Evolutionary conservation across 1,284 basidiomycete genomes (phyloP), one percentile per base, ranked within the genome.

Genomic region (Pseudozyma tsukubaensis): DNA sequence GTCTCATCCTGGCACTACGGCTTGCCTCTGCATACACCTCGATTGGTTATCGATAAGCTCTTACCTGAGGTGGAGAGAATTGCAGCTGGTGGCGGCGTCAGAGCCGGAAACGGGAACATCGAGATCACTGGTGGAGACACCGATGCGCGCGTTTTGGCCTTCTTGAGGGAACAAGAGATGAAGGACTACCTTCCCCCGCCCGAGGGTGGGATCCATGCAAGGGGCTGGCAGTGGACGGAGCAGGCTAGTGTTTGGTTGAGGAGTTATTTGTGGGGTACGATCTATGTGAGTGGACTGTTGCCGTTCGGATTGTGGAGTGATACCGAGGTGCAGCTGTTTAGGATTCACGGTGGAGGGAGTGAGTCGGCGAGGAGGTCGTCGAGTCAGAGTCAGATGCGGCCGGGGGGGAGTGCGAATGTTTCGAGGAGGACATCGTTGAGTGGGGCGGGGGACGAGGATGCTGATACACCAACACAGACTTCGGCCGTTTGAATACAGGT

Each of bases 221-320:
- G 77, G 9, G 61, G 65, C 0, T 84, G 82, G 72, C 43, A 59
- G 32, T 83, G 82, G 82, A 80, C 65, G 4, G 62, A 65, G 0
- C 66, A 81, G 11, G 78, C 74, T 0, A 32, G 19, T 0, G 61
- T 83, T 4, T 84, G 83, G 82, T 55, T 82, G 16, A 58, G 66
- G 21, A 79, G 72, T 43, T 84, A 79, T 49, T 36, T 84, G 19
- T 84, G 82, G 80, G 82, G 82, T 5, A 47, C 69, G 8, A 72
- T 83, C 29, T 84, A 77, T 52, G 70, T 78, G 5, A 35, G 48
- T 7, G 76, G 59, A 1, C n/a, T 79, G 29, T 32, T 77, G 37
- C 77, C 79, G 19, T 75, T 51, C 29, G 71, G 62, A 2, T 34
- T 83, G 50, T 83, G 76, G 73, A 65, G 58, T 12, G 73, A 77